Evolutionary conservation across 768 basidiomycete species (phyloP), one percentile per base, ranked within the genome.

Genomic region (Russula virescens): DNA sequence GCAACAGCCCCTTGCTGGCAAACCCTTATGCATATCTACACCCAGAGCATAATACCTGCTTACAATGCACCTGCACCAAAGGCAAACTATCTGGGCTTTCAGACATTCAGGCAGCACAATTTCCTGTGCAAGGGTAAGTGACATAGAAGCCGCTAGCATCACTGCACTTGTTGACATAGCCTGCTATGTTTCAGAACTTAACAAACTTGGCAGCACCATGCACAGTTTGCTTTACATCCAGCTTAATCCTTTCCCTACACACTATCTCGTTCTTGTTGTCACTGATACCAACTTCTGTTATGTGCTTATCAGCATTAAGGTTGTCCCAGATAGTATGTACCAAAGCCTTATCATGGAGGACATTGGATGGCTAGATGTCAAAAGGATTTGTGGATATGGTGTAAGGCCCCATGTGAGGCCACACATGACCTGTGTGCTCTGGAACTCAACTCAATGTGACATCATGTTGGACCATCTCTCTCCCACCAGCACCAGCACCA

Each of bases 221-320:
- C 83, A 84, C 50, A 83, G 81, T 43, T 82, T 74, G 48, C 77
- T 94, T 26, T 94, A 86, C 73, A 87, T 94, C 64, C 87, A 89
- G 68, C 80, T 95, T 9, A 71, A 84, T 46, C 88, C 83, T 61
- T 92, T 91, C 69, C 86, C 88, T 1, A 81, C 77, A 49, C 89
- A 95, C 71, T 94, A 92, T 71, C 84, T 97, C 45, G 90, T 92
- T 13, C 80, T 95, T 25, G 86, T 93, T 46, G 83, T 94, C 64
- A 85, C 85, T 0, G 88, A 92, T 62, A 80, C 85, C 50, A 83
- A 86, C 55, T 87, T 93, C 69, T 83, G 84, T 51, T 94, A 88
- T 70, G 94, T 91, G 8, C 79, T 96, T 43, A 87, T 96, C 56
- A 85, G 84, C 9, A 84, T 84, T 54, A 78, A 81, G 66, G 74